Base-by-base conservation (phyloP, 306 rosid species). In the Hippophae tibetana region DNA sequence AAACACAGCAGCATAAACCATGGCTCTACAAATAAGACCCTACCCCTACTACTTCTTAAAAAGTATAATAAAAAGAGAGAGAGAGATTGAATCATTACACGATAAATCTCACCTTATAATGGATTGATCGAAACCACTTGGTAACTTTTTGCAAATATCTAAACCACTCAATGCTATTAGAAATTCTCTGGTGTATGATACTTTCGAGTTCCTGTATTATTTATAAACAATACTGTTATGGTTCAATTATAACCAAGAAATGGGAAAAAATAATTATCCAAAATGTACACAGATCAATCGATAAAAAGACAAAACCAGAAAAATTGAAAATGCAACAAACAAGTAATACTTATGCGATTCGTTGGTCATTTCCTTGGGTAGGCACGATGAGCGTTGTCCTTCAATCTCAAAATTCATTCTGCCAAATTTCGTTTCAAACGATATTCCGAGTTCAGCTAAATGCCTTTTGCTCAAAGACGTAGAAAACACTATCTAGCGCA, bases 91-190 rank as follows among this genome's bases (percentile, higher is more conserved):
- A 52, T 31, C 43, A 55, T 8, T 54, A 13, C 42, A 57, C 64
- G 23, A 64, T 47, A 45, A 57, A 46, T 43, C 69, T 61, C 72
- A 93, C 99, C 95, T 81, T 38, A 84, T 12, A 72, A 88, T 68
- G 58, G 95, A 82, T 70, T 25, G 89, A 67, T 93, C 94, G 72
- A 89, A 77, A 58, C 85, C 89, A 61, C 79, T 71, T 5, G 99
- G 99, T 50, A 93, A 66, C 72, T 80, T 81, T 69, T 78, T 70
- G 90, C 99, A 89, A 38, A 53, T 53, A 62, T 89, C 97, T 81
- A 86, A 81, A 56, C 77, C 85, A 48, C 90, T 82, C 7, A 93
- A 50, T 1, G 99, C 89, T 54, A 93, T 54, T 12, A 93, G 76
- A 73, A 89, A 93, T 44, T 88, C 99, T 62, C 89, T 77, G 1